phyloP scores from a whole-genome alignment of 116 monocot species.

The Zostera marina region DNA sequence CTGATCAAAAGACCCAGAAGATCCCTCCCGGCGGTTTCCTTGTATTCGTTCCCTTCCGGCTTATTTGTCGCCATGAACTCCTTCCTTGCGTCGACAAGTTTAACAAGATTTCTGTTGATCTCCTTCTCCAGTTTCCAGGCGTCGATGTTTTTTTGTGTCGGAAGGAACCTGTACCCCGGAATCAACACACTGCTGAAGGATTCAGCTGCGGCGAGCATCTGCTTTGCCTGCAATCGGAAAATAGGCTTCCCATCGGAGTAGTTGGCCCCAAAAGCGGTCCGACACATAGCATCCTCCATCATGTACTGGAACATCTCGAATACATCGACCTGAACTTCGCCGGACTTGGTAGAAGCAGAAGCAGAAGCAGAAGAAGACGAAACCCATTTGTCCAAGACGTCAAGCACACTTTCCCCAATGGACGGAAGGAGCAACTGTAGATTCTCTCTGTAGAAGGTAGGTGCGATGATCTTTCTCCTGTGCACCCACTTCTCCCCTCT shows the following conservation, averaged over 20 bases:
- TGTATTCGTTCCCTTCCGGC: not conserved
- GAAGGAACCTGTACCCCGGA: conserved; percentile 92
- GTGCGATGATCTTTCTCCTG: conserved; percentile 56
- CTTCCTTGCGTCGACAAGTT: conserved; percentile 33
- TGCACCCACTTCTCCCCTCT: conserved; percentile 71
- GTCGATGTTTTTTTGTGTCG: conserved; percentile 55
- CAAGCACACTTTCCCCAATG: conserved; percentile 48
- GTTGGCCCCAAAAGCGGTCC: conserved; percentile 63
- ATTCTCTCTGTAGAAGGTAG: conserved; percentile 74
- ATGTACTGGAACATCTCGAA: conserved; percentile 82
- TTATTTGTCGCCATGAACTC: conserved; percentile 5
- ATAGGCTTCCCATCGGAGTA: conserved; percentile 73
- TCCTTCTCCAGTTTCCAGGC: conserved; percentile 85
- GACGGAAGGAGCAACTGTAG: conserved; percentile 48
- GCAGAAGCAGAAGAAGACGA: conserved; percentile 11
- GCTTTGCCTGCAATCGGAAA: conserved; percentile 63
- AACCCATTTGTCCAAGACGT: conserved; percentile 46
- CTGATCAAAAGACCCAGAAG: conserved; percentile 73
- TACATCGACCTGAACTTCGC: conserved; percentile 76
- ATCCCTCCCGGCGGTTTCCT: conserved; percentile 26
- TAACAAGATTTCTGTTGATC: conserved; percentile 32
- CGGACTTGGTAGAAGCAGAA: no score
- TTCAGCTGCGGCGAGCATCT: conserved; percentile 78
- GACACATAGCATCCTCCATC: conserved; percentile 75
- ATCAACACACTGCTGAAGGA: conserved; percentile 71